phyloP scores from a whole-genome alignment of 1,284 basidiomycete species.

The Sphaerobolus stellatus region DNA sequence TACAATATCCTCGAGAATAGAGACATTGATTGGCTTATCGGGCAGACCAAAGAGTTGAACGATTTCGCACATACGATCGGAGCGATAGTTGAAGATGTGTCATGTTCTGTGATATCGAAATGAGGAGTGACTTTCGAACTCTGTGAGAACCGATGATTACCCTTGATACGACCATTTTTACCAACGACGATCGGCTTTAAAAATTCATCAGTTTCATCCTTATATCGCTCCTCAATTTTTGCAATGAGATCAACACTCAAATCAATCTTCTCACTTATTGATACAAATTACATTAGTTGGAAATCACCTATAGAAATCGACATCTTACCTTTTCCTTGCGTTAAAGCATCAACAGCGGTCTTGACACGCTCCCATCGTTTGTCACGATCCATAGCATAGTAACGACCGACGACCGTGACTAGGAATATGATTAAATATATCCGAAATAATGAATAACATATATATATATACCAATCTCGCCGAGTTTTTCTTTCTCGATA shows the following conservation, averaged over 20 bases:
- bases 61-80: constrained; percentile 91
- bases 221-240: constrained; percentile 72
- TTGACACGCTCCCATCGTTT: constrained; percentile 93
- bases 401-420: constrained; percentile 81
- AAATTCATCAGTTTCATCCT: constrained; percentile 89
- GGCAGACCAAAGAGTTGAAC: constrained; percentile 74
- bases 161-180: constrained; percentile 78
- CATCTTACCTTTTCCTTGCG: constrained; percentile 71
- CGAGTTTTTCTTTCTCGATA: constrained; percentile 71
- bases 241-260: constrained; percentile 55
- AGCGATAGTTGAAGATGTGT: constrained; percentile 95
- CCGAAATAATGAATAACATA: background rate
- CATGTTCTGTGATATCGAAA: constrained; percentile 58
- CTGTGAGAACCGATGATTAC: constrained; percentile 35
- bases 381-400: constrained; percentile 95
- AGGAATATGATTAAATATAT: constrained; percentile 40
- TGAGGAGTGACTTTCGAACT: constrained; percentile 7
- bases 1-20: constrained; percentile 81
- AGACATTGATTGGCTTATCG: constrained; percentile 80
- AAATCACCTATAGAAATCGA: background rate
- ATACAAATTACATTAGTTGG: constrained; percentile 11
- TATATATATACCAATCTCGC: constrained; percentile 35
- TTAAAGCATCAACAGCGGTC: constrained; percentile 80
- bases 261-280: constrained; percentile 4
- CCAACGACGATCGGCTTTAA: constrained; percentile 89